phyloP scores from a whole-genome alignment of 2,329 filamentous ascomycete genomes.

The Chrysosporium queenslandicum region DNA sequence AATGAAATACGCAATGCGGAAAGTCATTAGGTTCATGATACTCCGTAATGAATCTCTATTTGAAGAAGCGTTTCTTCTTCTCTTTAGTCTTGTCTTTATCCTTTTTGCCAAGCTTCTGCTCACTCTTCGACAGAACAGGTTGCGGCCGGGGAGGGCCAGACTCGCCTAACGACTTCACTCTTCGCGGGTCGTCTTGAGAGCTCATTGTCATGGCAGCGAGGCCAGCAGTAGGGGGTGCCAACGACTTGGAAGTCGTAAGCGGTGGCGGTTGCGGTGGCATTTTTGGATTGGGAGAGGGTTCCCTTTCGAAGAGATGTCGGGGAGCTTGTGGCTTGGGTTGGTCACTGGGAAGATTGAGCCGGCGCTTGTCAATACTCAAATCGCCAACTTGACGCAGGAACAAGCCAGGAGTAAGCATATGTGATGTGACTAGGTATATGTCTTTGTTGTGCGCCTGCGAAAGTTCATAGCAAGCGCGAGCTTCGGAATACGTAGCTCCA shows the following conservation, averaged over 20 bases:
- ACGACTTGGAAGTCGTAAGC: conserved; percentile 20
- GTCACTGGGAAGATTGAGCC: conserved; percentile 71
- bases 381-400: conserved; percentile 78
- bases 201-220: conserved; percentile 32
- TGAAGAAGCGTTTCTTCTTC: conserved; percentile 47
- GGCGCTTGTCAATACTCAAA: conserved; percentile 62
- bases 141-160: background rate
- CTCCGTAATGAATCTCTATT: conserved; percentile 7
- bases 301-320: conserved; percentile 71
- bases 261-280: conserved; percentile 37
- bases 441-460: conserved; percentile 64
- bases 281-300: conserved; percentile 41
- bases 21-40: background rate
- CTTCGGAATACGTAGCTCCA: conserved; percentile 86
- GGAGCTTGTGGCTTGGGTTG: conserved; percentile 72
- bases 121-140: conserved; percentile 4
- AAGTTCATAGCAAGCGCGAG: conserved; percentile 79
- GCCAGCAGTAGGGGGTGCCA: conserved; percentile 20
- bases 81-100: conserved; percentile 41
- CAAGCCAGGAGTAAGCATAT: conserved; percentile 79
- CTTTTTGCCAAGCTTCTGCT: conserved; percentile 6
- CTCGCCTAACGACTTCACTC: conserved; percentile 11
- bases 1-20: background rate
- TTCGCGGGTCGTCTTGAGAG: conserved; percentile 23
- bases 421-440: conserved; percentile 77